Evolutionary conservation across 2,329 filamentous ascomycete species (phyloP), one percentile per base, ranked within the genome.

Genomic region (Talaromyces sp.): DNA sequence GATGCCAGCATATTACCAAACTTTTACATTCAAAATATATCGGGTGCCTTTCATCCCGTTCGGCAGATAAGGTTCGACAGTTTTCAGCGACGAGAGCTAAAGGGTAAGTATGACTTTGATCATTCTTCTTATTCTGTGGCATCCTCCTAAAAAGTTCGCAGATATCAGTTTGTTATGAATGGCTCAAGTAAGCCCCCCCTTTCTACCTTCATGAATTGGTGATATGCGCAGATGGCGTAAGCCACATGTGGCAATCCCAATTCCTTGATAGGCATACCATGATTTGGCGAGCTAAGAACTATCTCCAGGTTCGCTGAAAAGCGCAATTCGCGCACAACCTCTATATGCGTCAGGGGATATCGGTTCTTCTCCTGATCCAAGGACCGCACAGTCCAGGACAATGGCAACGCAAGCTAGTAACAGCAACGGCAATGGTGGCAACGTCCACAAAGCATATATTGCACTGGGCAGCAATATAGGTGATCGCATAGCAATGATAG

Each of bases 381-480:
- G 2, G 9, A 13, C n/a, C 27, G 16, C 47, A 22, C 33, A 48
- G 31, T 33, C 48, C 33, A 57, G 58, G n/a, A 50, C n/a, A 39
- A 52, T 65, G 33, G 50, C 41, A 5, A 61, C 63, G 10, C 37
- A 57, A 27, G 59, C 59, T 41, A 63, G 68, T 41, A 57, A 63
- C 33, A 56, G 57, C 33, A 70, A 67, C 14, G 45, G 54, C 19
- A 63, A 65, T 52, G 35, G 58, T 39, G 31, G 50, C 50, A 54
- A 19, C 31, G 64, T 62, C 57, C 80, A 79, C 67, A 77, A 77
- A 62, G 92, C 90, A 0, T 96, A 91, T 75, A 87, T 99, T 71
- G 95, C 94, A 8, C 82, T 99, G 7, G 95, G 95, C 0, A 97
- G 93, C 79, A 99, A 99, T 76, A 78, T 98, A 60, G 94, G 93